Evolutionary conservation across 257 asterid genomes (phyloP), one percentile per base, ranked within the genome.

Genomic region (Verbascum thapsus): DNA sequence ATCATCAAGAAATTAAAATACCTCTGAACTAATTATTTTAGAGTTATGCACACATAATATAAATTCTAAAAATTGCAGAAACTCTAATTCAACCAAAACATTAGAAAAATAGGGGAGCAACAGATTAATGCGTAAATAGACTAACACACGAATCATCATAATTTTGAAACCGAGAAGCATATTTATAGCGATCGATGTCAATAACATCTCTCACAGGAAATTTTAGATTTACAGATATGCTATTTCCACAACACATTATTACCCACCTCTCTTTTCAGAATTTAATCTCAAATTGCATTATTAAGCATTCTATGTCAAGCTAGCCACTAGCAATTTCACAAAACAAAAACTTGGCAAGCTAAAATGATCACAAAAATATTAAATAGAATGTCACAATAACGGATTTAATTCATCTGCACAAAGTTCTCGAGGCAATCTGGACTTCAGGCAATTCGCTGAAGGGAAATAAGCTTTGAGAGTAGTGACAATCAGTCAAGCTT

Each of bases 401-500:
- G 47, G 66, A 44, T 15, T 30, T 51, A 32, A 67, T 64, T 71
- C 73, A 47, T 53, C 37, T 20, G 58, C 73, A 54, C 8, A 51
- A 50, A 54, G 63, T 67, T n/a, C 61, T 63, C 76, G 49, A 49
- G 9, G 70, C 70, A 75, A 32, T 67, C 30, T 47, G 43, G 47
- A 57, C 66, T 53, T 58, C 69, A 66, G 32, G 65, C 22, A 69
- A 54, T 67, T 70, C 57, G 45, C 58, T n/a, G 71, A 68, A 50
- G 52, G 57, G 64, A 39, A 66, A 8, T 51, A 41, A 45, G 50
- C 63, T 41, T n/a, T 26, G 5, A 26, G 5, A n/a, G 54, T 7
- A 7, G 19, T 3, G 51, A 72, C 34, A 19, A 68, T 76, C 70
- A 88, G 78, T 92, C 99, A 53, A 92, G 91, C 87, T 87, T 89